Evolutionary conservation across 164 flowering plant species (phyloP).

Genomic region (Cinnamomum micranthum): DNA sequence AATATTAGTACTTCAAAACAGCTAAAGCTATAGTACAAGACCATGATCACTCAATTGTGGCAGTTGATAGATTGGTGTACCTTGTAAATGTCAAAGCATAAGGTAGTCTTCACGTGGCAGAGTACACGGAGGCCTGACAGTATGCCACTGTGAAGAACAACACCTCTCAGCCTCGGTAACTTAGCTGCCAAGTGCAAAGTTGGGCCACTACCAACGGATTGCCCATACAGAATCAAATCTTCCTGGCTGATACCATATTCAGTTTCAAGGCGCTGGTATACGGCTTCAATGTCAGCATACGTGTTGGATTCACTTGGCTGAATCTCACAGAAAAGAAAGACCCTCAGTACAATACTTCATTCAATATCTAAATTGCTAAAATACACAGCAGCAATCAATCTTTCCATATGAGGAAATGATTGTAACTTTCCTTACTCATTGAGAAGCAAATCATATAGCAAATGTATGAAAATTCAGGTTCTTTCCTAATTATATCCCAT

Average conservation of each 20-base stretch:
- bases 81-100: conserved; percentile 77
- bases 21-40: not conserved
- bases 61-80: conserved; percentile 22
- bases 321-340: conserved; percentile 11
- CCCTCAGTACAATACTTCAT: not conserved
- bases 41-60: not conserved
- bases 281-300: conserved; percentile 96
- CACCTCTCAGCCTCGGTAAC: conserved; percentile 85
- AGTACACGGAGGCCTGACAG: conserved; percentile 96
- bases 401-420: not conserved
- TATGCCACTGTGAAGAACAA: conserved; percentile 93
- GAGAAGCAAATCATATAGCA: too few relatives aligned
- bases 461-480: too few relatives aligned
- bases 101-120: conserved; percentile 62
- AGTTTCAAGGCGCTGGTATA: conserved; percentile 80
- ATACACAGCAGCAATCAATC: not conserved
- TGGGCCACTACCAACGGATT: conserved; percentile 98
- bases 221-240: conserved; percentile 85
- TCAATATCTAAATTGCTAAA: not conserved
- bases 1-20: not conserved
- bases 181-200: conserved; percentile 88
- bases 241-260: conserved; percentile 89
- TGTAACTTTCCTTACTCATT: too few relatives aligned
- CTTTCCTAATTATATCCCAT: too few relatives aligned
- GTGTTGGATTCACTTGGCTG: conserved; percentile 96